Percentiles rank a stretch among this genome's conserved stretches.
phyloP scores from a whole-genome alignment of 2,329 filamentous ascomycete species.

The Fusarium sp. region DNA sequence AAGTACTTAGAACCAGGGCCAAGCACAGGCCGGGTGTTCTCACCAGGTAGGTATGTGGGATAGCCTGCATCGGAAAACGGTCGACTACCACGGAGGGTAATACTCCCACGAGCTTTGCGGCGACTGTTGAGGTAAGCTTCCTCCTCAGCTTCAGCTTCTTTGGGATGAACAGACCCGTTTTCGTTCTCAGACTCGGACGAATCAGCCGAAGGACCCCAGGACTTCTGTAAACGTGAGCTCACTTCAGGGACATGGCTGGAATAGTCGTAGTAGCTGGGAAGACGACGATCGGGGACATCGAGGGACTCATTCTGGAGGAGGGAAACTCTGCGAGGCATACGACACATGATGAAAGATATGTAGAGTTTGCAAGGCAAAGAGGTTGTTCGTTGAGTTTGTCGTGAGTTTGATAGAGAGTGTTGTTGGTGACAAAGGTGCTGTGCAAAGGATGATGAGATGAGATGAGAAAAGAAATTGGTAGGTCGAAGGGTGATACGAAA shows the following conservation, averaged over 20 bases:
- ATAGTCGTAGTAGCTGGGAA: neutral
- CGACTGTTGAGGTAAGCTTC: neutral
- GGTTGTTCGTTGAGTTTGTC: neutral
- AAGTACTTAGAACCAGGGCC: neutral
- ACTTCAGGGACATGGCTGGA: constrained; percentile 1
- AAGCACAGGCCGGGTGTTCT: neutral
- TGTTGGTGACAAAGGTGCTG: neutral
- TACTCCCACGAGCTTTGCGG: neutral
- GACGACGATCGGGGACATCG: neutral
- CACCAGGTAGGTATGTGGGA: too few species aligned
- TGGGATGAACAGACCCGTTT: neutral
- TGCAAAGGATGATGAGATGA: neutral
- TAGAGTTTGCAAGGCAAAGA: neutral
- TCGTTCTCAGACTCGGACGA: neutral
- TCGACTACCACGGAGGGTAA: neutral
- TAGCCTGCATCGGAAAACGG: too few species aligned
- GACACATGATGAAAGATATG: neutral
- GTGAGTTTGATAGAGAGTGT: too few species aligned
- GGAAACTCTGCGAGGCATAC: neutral
- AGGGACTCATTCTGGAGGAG: neutral
- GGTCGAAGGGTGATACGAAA: neutral
- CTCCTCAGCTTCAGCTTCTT: too few species aligned
- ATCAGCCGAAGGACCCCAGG: neutral
- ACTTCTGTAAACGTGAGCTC: neutral
- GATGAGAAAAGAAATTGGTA: neutral